Evolutionary conservation across 768 basidiomycete genomes (phyloP), one percentile per base, ranked within the genome.

Genomic region (Wakefieldia striispora): DNA sequence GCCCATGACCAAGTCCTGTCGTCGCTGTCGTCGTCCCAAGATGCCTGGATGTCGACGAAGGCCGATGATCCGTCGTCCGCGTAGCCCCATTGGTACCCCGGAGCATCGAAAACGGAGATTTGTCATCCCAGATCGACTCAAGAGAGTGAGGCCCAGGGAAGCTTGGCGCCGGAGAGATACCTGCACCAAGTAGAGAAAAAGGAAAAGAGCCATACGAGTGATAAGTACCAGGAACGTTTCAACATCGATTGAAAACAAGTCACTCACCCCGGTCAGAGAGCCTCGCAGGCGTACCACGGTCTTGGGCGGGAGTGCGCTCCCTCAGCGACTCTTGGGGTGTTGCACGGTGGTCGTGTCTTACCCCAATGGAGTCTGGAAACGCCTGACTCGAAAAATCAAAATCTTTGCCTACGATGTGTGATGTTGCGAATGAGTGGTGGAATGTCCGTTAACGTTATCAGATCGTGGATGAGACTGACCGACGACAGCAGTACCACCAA

Each of bases 61-160:
- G 57, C 1, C 64, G 58, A 39, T 68, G 63, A 55, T 69, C 70
- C 20, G 66, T 55, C 20, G 75, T 63, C 54, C 78, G 78, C 56
- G 64, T 64, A 13, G 70, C 60, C 44, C 83, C 80, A 59, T 79
- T 83, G 47, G 67, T 53, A 33, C 79, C 74, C 35, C 83, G 77
- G 52, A 91, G 74, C 43, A 83, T 74, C 31, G 86, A 86, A 62
- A 88, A 86, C 0, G 81, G 80, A 11, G 88, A 88, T 64, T 79
- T 86, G 72, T 91, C 84, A 45, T 88, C 84, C 89, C 89, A 91
- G 60, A 90, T 82, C 13, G 87, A 80, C 58, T 89, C 86, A 33
- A 86, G 72, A 17, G 83, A 82, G 35, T 76, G 70, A 8, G 67
- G 64, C 14, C n/a, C 49, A 10, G 54, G n/a, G 53, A 38, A 43